A percentile compares a stretch with the other conserved stretches of the same genome.
phyloP scores from a whole-genome alignment of 1,284 basidiomycete genomes.

The Naganishia albida region DNA sequence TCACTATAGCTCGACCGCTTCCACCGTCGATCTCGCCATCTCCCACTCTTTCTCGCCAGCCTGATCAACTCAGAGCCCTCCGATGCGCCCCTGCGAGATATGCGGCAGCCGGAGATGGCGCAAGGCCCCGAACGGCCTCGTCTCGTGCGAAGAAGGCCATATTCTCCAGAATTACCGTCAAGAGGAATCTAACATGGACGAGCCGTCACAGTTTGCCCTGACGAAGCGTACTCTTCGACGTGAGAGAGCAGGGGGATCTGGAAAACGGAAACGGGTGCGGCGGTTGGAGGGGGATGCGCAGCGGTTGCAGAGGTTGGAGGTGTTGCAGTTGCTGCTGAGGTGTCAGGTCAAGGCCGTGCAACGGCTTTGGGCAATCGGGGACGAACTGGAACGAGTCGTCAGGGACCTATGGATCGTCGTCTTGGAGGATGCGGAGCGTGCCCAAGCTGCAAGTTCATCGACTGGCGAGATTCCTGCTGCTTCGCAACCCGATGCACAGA shows the following conservation, averaged over 20 bases:
- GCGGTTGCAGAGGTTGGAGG: conserved; percentile 75
- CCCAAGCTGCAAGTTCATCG: too few species aligned
- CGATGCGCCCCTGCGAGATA: conserved; percentile 41
- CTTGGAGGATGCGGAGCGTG: conserved; percentile 50
- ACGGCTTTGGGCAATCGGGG: conserved; percentile 68
- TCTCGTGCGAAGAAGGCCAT: conserved; percentile 53
- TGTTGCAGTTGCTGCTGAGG: conserved; percentile 73
- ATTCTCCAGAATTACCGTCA: conserved; percentile 50
- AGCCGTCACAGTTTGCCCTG: conserved; percentile 40
- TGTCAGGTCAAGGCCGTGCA: conserved; percentile 69
- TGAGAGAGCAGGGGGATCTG: conserved; percentile 39
- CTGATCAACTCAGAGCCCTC: too few species aligned
- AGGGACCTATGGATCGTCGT: conserved; percentile 79
- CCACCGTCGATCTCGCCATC: too few species aligned
- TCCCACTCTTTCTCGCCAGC: too few species aligned
- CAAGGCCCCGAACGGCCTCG: conserved; percentile 46
- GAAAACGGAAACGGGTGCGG: conserved; percentile 30
- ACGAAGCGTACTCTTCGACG: conserved; percentile 41
- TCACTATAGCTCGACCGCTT: too few species aligned
- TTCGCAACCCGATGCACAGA: conserved; percentile 43
- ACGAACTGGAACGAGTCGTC: conserved; percentile 78
- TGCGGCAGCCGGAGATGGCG: conserved; percentile 52
- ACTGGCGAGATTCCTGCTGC: too few species aligned
- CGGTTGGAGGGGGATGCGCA: conserved; percentile 56
- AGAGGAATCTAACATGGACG: conserved; percentile 46